Evolutionary conservation across 1,139 yeast species (phyloP).

Genomic region (Geotrichum bryndzae): DNA sequence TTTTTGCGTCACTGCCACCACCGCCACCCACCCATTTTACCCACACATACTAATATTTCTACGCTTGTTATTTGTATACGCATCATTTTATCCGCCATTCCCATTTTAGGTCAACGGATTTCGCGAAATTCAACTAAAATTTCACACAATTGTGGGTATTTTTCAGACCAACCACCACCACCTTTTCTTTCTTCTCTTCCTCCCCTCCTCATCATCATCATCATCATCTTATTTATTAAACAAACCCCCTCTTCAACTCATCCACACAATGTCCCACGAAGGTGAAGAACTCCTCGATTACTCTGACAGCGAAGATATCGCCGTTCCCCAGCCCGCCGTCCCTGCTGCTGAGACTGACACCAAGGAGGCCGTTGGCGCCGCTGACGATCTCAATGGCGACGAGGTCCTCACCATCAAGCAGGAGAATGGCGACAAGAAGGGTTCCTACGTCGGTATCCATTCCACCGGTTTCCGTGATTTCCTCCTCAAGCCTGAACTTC

Average conservation of each 20-base stretch:
- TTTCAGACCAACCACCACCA: not conserved
- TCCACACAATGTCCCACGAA: conserved; percentile 54
- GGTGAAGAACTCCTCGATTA: conserved; percentile 98
- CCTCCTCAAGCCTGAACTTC: conserved; percentile 88
- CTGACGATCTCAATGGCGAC: conserved; percentile 22
- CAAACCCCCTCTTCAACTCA: not conserved
- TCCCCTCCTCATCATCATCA: not conserved
- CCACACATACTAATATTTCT: too few species aligned
- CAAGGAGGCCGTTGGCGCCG: conserved; percentile 26
- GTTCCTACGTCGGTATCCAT: conserved; percentile 96
- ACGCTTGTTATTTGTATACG: too few species aligned
- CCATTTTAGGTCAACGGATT: not conserved
- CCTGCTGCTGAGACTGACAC: conserved; percentile 32
- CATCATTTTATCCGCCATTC: too few species aligned
- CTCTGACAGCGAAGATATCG: conserved; percentile 96
- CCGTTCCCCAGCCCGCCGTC: conserved; percentile 58
- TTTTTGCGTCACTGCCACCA: not conserved
- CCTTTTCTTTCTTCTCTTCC: not conserved
- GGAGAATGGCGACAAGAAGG: conserved; percentile 76
- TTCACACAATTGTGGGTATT: not conserved
- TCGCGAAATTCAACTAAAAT: not conserved
- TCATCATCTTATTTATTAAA: not conserved
- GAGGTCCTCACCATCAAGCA: conserved; percentile 30
- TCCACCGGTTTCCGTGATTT: conserved; percentile 98
- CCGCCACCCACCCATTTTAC: not conserved